Evolutionary conservation across 2,329 filamentous ascomycete species (phyloP), one percentile per base, ranked within the genome.

Genomic region (Pseudogymnoascus sp.): DNA sequence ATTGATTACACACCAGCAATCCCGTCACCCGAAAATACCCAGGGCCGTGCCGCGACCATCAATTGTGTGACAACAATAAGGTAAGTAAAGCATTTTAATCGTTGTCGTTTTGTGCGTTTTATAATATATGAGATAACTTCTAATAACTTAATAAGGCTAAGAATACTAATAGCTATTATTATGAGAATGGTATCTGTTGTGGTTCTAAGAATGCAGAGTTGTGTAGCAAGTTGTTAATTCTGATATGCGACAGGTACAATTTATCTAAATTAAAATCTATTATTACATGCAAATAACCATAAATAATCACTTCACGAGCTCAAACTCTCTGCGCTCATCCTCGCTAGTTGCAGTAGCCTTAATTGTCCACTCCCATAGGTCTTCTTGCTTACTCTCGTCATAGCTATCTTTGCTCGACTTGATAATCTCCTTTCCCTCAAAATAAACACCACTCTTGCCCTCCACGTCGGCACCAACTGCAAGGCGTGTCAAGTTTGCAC

Each of bases 311-410:
- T 57, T 57, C 29, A 12, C 5, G n/a, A 57, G 51, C 29, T 6
- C 29, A 34, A 75, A 74, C 18, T 60, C 62, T 26, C 64, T 64
- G 45, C 51, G 68, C 64, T 75, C 72, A 39, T 69, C 64, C 23
- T 70, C 67, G 62, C 67, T 64, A 31, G 63, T 51, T 3, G 72
- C 71, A 34, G 76, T 62, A 64, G 67, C 70, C 31, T 73, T 71
- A 12, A 80, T 69, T 8, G 79, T 83, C 80, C 79, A 83, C 23
- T 70, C 62, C 78, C 78, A 81, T 34, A 81, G 65, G 66, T 81
- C 78, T 14, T 83, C 77, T 69, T 82, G 80, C 68, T 80, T 79
- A 23, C 62, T 67, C 69, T 74, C 71, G 60, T 77, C 73, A 64
- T 79, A 77, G 66, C 78, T 82, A 42, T 73, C 75, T 18, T 70